Percentiles rank a stretch among this genome's conserved stretches.
These are phyloP conservation scores for Paramyrothecium roridum DNA, from an alignment of 2,329 filamentous ascomycete genomes.

Conservation along the genomic window DNA sequence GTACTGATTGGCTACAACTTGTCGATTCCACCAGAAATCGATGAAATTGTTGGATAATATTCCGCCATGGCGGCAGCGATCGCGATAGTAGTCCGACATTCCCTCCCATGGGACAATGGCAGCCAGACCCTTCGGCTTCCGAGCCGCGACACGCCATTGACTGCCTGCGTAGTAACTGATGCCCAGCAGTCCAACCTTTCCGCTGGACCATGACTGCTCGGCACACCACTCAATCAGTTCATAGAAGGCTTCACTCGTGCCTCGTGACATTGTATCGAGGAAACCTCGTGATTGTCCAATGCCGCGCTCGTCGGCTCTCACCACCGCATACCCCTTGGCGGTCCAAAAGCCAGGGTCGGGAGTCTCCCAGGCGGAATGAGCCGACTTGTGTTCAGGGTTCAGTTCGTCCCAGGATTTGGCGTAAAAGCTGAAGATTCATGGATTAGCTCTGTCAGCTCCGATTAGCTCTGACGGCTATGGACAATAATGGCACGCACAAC, in stretches of 20 bases:
- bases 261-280: slow-evolving; percentile 46
- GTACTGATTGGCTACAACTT: slow-evolving; percentile 56
- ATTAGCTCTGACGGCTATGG: too few species aligned
- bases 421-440: slow-evolving; percentile 32
- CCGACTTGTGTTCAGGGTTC: slow-evolving; percentile 49
- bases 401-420: slow-evolving; percentile 42
- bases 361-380: slow-evolving; percentile 57
- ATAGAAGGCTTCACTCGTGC: slow-evolving; percentile 44
- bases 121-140: slow-evolving; percentile 40
- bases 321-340: slow-evolving; percentile 48
- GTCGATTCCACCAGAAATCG: slow-evolving; percentile 20
- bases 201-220: slow-evolving; percentile 38
- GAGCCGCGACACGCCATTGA: slow-evolving; percentile 47
- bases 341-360: slow-evolving; percentile 58
- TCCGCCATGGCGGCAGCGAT: slow-evolving; percentile 58
- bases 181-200: slow-evolving; percentile 47
- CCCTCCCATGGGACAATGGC: slow-evolving; percentile 50
- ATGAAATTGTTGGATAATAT: slow-evolving; percentile 60
- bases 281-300: slow-evolving; percentile 43
- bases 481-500: too few species aligned
- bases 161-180: slow-evolving; percentile 43
- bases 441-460: too few species aligned
- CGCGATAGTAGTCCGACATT: slow-evolving; percentile 52
- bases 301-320: slow-evolving; percentile 50
- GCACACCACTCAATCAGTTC: slow-evolving; percentile 48